Percentiles rank a stretch among this genome's conserved stretches.
phyloP scores from a whole-genome alignment of 1,284 basidiomycete genomes.

The Volvariella surrecta region DNA sequence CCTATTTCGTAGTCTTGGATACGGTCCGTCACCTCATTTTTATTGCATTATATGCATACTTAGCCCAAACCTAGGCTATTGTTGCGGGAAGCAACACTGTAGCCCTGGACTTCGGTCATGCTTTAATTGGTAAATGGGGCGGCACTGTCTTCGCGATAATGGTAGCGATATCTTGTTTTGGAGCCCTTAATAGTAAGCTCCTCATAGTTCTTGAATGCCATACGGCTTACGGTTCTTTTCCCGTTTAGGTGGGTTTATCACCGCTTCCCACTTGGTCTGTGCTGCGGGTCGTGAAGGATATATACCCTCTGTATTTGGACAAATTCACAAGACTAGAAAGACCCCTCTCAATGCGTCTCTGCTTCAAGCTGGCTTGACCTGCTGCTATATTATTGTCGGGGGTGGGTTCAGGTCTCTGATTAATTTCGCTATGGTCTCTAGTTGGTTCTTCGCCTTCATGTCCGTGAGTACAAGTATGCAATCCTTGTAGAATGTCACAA shows the following conservation, averaged over 20 bases:
- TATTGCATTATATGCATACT: neutral
- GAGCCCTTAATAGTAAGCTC: constrained; percentile 77
- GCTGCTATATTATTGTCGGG: constrained; percentile 73
- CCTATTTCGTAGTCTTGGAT: constrained; percentile 93
- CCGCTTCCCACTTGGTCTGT: constrained; percentile 78
- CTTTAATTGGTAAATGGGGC: constrained; percentile 79
- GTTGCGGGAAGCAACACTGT: constrained; percentile 86
- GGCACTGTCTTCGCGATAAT: constrained; percentile 83
- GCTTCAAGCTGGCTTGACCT: constrained; percentile 69
- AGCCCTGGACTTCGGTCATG: constrained; percentile 89
- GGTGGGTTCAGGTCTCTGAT: constrained; percentile 84
- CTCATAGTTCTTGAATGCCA: neutral
- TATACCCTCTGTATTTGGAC: constrained; percentile 76
- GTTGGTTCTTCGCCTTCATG: constrained; percentile 88
- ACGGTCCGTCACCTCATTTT: constrained; percentile 31
- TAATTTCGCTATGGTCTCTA: constrained; percentile 82
- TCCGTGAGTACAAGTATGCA: constrained; percentile 44
- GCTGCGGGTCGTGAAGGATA: constrained; percentile 86
- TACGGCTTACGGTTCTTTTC: constrained; percentile 1
- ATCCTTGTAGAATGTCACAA: neutral
- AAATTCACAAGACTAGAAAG: constrained; percentile 60
- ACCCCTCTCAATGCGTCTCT: constrained; percentile 85
- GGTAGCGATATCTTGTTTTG: constrained; percentile 93
- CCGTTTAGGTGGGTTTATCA: constrained; percentile 65
- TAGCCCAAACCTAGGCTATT: constrained; percentile 29